Base-by-base conservation (phyloP, 805 yeast genomes). In the Cyberlindnera sargentensis region DNA sequence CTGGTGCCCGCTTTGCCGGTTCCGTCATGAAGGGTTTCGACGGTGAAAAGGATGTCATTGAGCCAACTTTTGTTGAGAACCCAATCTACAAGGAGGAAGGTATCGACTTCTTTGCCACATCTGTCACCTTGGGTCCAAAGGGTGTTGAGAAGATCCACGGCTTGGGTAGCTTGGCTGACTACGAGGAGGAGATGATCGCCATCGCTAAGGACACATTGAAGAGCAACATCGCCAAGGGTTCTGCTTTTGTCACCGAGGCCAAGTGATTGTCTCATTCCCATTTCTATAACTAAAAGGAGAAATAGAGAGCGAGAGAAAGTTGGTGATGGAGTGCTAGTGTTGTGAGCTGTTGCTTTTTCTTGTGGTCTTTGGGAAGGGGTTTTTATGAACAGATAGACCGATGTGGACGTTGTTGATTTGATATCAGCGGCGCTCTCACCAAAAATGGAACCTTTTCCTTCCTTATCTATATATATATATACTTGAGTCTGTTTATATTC, bases 101-200 rank as follows among this genome's bases (percentile, higher is more conserved):
- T 64, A 85, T 93, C 60, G 58, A 88, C 51, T 93, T 90, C 85
- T 93, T 93, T 76, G 89, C 98, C 43, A 84, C 96, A 56, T 83
- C 81, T 71, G 95, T 93, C 55, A 85, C 95, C 58, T 81, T 91
- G 62, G 98, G 98, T 56, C 84, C 82, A 63, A 78, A 84, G 52
- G 97, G 97, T 82, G 86, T 84, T 55, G 77, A 79, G 67, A 75
- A 79, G 67, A 72, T 89, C 64, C 95, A 86, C 75, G 72, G 74
- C 47, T 73, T 93, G 61, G 95, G 95, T 61, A 67, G 71, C 53
- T 66, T 88, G 61, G 72, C 84, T 46, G 71, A 69, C 55, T 83
- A 82, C 67, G 99, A 93, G 78, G 84, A 84, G 71, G 84, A 78
- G 64, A 78, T 91, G 73, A 76, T 93, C 73, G 90, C 89, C 82